Conservation (phyloP, 805 yeast genomes). For the Cyberlindnera petersonii region DNA sequence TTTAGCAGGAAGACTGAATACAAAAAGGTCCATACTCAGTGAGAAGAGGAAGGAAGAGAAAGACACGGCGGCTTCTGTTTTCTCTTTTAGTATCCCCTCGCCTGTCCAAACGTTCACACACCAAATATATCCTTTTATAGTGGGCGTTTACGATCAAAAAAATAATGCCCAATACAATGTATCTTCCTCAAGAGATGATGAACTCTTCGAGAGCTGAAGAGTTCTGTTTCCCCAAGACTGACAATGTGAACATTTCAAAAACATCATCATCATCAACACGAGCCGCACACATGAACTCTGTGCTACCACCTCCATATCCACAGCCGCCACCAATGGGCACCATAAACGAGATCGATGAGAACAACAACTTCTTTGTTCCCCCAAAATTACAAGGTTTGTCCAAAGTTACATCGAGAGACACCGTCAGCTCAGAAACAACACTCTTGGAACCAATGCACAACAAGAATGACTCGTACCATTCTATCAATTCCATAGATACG, state of each 20-base stretch:
- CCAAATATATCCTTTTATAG: too few species aligned
- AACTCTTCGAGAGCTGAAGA: not conserved
- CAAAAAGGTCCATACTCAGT: too few species aligned
- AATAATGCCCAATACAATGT: not conserved
- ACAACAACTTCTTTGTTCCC: constrained; percentile 3
- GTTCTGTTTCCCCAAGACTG: constrained; percentile 7
- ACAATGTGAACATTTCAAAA: not conserved
- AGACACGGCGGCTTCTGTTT: too few species aligned
- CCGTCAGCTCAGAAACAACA: constrained; percentile 11
- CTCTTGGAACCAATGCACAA: constrained; percentile 16
- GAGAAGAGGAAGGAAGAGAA: too few species aligned
- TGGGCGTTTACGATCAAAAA: too few species aligned
- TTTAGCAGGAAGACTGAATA: too few species aligned
- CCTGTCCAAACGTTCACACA: too few species aligned
- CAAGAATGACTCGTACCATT: constrained; percentile 19
- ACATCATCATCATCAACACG: not conserved
- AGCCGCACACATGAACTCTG: too few species aligned
- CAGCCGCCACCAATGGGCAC: constrained; percentile 9
- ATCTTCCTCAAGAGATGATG: constrained; percentile 5
- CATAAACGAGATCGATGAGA: constrained; percentile 11
- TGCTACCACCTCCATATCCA: not conserved
- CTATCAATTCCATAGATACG: constrained; percentile 21
- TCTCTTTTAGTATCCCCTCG: too few species aligned
- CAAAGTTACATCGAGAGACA: constrained; percentile 14
- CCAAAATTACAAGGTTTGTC: not conserved